Evolutionary conservation across 768 basidiomycete species (phyloP).

Genomic region (Ephemerocybe angulata): DNA sequence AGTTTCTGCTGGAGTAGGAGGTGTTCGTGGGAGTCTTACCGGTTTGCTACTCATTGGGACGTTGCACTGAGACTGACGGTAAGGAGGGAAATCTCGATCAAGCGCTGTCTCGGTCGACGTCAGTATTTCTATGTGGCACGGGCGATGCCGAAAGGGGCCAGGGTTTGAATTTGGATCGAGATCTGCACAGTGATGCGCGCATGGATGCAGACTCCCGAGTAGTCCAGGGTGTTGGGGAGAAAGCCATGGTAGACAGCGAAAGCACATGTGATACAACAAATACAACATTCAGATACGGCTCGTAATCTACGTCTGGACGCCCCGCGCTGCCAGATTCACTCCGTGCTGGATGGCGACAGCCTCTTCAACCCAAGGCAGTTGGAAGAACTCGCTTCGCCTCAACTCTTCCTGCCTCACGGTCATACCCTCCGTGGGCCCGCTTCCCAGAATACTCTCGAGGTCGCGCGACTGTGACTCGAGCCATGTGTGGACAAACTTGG

Average conservation of each 20-base stretch:
- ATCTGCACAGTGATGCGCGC: neutral
- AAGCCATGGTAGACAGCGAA: neutral
- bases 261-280: neutral
- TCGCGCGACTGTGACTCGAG: conserved; percentile 89
- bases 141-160: neutral
- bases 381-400: conserved; percentile 85
- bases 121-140: conserved; percentile 1
- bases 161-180: neutral
- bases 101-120: neutral
- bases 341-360: conserved; percentile 87
- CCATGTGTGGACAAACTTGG: conserved; percentile 85
- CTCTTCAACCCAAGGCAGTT: conserved; percentile 87
- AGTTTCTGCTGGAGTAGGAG: neutral
- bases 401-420: conserved; percentile 86
- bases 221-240: too few species aligned
- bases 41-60: conserved; percentile 61
- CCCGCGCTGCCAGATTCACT: conserved; percentile 56
- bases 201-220: too few species aligned
- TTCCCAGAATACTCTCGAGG: conserved; percentile 84
- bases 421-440: conserved; percentile 75
- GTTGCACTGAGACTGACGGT: too few species aligned
- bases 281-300: neutral
- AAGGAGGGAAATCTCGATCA: too few species aligned
- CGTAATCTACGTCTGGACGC: conserved; percentile 33
- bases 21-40: too few species aligned